Conservation (phyloP, 352 stramenopile species). For the Lagenidium sp. region DNA sequence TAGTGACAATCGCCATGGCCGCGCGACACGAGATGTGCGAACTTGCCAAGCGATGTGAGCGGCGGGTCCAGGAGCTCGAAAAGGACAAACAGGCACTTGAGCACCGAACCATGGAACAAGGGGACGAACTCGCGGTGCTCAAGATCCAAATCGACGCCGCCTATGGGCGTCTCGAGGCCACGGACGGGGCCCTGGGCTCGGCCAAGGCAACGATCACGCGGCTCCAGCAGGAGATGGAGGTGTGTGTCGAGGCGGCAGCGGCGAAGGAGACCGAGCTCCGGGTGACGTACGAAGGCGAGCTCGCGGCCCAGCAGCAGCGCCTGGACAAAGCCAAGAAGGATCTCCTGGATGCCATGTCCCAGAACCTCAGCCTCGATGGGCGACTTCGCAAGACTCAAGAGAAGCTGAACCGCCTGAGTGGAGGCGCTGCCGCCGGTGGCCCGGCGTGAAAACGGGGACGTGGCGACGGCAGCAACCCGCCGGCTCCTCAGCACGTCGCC, state of each 20-base stretch:
- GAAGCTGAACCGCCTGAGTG: conserved; percentile 41
- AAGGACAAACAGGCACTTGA: conserved; percentile 15
- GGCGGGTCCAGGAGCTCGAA: conserved; percentile 19
- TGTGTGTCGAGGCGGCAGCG: conserved; percentile 13
- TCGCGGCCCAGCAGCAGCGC: conserved; percentile 33
- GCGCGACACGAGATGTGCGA: conserved; percentile 64
- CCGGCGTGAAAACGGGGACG: too few species aligned
- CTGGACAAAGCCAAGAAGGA: conserved; percentile 75
- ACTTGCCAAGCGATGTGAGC: conserved; percentile 34
- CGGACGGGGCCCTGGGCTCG: conserved; percentile 15
- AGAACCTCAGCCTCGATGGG: conserved; percentile 53
- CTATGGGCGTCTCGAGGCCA: conserved; percentile 31
- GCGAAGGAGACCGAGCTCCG: conserved; percentile 37
- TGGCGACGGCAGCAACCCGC: too few species aligned
- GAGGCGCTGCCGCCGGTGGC: conserved; percentile 6
- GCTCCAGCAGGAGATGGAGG: conserved; percentile 19
- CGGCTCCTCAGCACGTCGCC: too few species aligned
- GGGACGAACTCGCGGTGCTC: conserved; percentile 23
- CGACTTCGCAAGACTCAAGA: conserved; percentile 60
- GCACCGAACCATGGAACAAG: conserved; percentile 16
- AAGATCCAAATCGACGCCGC: conserved; percentile 41
- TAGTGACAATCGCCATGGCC: conserved; percentile 69
- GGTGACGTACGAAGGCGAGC: conserved; percentile 29
- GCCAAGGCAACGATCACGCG: conserved; percentile 16
- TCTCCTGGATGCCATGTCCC: conserved; percentile 55